A percentile compares a stretch with the other conserved stretches of the same genome.
Evolutionary conservation across 1,284 basidiomycete genomes (phyloP).

Genomic region (Moesziomyces parantarcticus): DNA sequence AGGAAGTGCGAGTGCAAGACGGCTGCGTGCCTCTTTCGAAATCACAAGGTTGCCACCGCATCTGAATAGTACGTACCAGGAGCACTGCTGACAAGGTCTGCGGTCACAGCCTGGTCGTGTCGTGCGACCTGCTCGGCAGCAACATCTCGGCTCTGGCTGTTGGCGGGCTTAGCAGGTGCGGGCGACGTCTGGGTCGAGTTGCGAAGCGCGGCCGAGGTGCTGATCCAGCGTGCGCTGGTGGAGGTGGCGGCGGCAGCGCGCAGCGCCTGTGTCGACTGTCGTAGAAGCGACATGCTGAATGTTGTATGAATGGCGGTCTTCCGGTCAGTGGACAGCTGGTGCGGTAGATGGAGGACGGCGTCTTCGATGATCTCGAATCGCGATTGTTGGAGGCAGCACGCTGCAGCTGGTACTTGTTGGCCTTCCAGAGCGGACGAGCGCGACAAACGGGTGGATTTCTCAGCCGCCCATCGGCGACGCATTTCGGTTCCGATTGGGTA

Average conservation of each 20-base stretch:
- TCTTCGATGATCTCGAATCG: not conserved
- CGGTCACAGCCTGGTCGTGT: slow-evolving; percentile 41
- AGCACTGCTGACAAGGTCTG: slow-evolving; percentile 57
- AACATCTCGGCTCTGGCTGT: slow-evolving; percentile 46
- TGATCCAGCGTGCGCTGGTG: slow-evolving; percentile 40
- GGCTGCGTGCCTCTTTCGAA: not conserved
- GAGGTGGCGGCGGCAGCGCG: slow-evolving; percentile 33
- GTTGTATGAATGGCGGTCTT: slow-evolving; percentile 10
- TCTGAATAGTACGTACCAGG: slow-evolving; percentile 40
- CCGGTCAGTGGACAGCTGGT: slow-evolving; percentile 1
- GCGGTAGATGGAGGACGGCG: not conserved
- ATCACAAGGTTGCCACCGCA: not conserved
- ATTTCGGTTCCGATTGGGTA: not conserved
- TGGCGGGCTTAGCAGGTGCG: slow-evolving; percentile 30
- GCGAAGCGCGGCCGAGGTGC: slow-evolving; percentile 32
- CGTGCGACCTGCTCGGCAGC: slow-evolving; percentile 55
- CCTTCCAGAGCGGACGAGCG: not conserved
- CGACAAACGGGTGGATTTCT: not conserved
- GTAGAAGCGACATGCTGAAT: slow-evolving; percentile 31
- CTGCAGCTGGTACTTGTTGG: not conserved
- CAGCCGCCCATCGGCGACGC: not conserved
- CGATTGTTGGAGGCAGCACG: not conserved
- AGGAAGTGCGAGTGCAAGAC: not conserved
- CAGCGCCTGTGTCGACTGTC: slow-evolving; percentile 43
- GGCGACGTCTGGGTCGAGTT: slow-evolving; percentile 38